Percentiles rank a stretch among this genome's conserved stretches.
These are phyloP conservation scores for Forsythia suspensa DNA, from an alignment of 257 asterid genomes.

Conservation along the genomic window DNA sequence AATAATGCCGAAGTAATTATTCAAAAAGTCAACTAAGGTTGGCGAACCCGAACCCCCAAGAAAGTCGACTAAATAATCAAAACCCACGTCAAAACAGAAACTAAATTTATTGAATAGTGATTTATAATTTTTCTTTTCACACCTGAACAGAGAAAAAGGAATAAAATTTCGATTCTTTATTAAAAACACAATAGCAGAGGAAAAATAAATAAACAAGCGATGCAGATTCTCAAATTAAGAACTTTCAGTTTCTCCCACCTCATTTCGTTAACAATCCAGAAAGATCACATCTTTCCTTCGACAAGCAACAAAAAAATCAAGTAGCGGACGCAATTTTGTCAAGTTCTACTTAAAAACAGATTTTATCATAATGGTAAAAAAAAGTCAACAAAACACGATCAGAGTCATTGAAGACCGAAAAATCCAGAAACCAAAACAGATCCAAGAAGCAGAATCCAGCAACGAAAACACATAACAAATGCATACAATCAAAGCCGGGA, in stretches of 20 bases:
- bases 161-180: background rate
- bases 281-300: constrained; percentile 22
- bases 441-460: constrained; percentile 14
- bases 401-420: constrained; percentile 20
- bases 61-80: background rate
- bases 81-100: background rate
- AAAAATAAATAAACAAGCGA: background rate
- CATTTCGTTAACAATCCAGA: background rate
- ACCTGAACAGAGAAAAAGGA: background rate
- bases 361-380: constrained; percentile 2
- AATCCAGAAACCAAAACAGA: constrained; percentile 23
- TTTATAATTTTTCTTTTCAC: background rate
- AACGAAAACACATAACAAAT: background rate
- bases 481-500: background rate
- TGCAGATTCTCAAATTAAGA: background rate
- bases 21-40: background rate
- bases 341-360: constrained; percentile 14
- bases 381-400: background rate
- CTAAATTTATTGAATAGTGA: background rate
- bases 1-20: background rate
- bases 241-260: background rate
- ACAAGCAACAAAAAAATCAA: constrained; percentile 2
- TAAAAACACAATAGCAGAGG: background rate
- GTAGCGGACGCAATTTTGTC: constrained; percentile 18
- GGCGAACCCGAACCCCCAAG: background rate